Base-by-base conservation (phyloP, 2,329 filamentous ascomycete species). In the Aureobasidium sp. region DNA sequence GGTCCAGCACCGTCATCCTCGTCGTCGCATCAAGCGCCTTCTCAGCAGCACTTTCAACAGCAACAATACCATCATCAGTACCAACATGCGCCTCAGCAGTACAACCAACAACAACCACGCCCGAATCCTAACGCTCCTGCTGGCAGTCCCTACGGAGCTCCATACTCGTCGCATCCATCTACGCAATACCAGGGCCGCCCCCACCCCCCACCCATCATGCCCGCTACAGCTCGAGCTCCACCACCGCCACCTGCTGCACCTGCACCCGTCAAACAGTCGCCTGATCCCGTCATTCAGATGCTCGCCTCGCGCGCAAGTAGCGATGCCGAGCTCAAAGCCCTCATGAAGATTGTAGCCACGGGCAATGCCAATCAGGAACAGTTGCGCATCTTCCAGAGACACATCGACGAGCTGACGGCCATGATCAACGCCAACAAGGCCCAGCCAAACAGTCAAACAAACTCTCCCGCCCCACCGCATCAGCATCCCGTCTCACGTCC, bases 321-420 rank as follows among this genome's bases (percentile, higher is more conserved):
- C 29, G 88, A 94, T 70, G 82, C 85, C 0, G 81, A 87, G 61
- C 77, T 94, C 11, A 87, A 91, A 62, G 85, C 88, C 39, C 78
- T 94, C 0, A 94, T 94, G 90, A 90, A 90, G 72, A 84, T 89
- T 59, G 90, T 94, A 0, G 90, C 90, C 0, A 85, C 87, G 31
- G 89, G 89, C 1, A 82, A 87, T 67, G 90, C 90, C 0, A 85
- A 83, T 14, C 82, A 84, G 41, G 82, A 85, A 15, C 88, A 94
- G 71, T 76, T 94, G 14, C 84, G 85, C 51, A 84, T 86, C 65
- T 94, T 94, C 67, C 90, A 94, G 71, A 82, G 81, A 53, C 89
- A 94, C 45, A 94, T 94, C 65, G 88, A 91, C 68, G 86, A 91
- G 70, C 82, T 94, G 62, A 91, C 87, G 2, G 70, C 70, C n/a